A percentile compares a stretch with the other conserved stretches of the same genome.
Evolutionary conservation across 2,329 filamentous ascomycete genomes (phyloP).

Genomic region (Penicillium brasilianum): DNA sequence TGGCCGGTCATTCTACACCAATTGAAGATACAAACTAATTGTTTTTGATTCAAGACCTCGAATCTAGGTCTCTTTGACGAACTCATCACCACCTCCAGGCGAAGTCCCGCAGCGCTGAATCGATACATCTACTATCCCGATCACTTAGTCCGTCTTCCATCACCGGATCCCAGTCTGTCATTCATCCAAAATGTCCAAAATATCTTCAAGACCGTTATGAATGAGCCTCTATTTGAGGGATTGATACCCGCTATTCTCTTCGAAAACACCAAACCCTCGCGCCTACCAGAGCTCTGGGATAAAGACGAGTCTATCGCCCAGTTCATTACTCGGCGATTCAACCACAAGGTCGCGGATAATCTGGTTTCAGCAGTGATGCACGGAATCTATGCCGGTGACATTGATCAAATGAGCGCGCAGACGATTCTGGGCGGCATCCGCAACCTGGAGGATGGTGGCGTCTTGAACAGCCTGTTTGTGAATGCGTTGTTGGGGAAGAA

Average conservation of each 20-base stretch:
- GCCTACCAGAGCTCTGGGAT: conserved; percentile 39
- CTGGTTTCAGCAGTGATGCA: conserved; percentile 76
- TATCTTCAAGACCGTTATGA: conserved; percentile 45
- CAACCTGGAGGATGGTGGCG: conserved; percentile 51
- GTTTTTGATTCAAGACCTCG: conserved; percentile 55
- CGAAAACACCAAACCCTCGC: conserved; percentile 39
- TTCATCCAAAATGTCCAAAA: conserved; percentile 36
- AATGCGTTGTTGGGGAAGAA: conserved; percentile 20
- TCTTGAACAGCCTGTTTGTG: conserved; percentile 23
- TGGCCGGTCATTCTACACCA: conserved; percentile 12
- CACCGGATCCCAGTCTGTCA: conserved; percentile 39
- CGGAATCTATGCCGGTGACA: conserved; percentile 90
- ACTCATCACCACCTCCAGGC: conserved; percentile 59
- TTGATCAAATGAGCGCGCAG: conserved; percentile 76
- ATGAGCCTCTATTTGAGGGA: conserved; percentile 63
- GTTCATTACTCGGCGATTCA: conserved; percentile 64
- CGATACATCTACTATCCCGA: conserved; percentile 91
- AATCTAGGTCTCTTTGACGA: conserved; percentile 63
- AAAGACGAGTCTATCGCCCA: conserved; percentile 73
- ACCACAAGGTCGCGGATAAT: conserved; percentile 68
- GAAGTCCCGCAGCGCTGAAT: conserved; percentile 60
- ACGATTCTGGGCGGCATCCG: conserved; percentile 61
- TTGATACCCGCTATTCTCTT: conserved; percentile 42
- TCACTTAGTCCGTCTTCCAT: conserved; percentile 70
- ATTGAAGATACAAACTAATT: conserved; percentile 17